Percentiles rank a stretch among this genome's conserved stretches.
Conservation (phyloP, 2,329 filamentous ascomycete genomes). For the Metarhizium sp. region DNA sequence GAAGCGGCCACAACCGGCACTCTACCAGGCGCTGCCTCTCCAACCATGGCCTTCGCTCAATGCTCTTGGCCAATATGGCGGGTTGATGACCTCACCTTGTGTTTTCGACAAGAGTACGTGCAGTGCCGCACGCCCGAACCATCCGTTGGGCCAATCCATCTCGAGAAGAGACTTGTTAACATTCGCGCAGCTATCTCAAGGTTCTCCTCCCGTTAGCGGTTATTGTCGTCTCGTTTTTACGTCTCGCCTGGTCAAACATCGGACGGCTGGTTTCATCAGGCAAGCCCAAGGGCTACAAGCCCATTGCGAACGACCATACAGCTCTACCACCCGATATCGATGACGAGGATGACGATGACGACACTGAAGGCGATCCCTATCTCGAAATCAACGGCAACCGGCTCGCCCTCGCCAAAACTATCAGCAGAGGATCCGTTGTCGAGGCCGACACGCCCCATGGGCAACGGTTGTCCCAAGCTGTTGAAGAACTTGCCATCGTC, state of each 20-base stretch:
- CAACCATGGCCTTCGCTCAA: conserved; percentile 38
- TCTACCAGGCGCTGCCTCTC: conserved; percentile 8
- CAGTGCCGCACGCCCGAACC: conserved; percentile 2
- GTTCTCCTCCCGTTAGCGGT: conserved; percentile 68
- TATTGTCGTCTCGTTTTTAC: conserved; percentile 59
- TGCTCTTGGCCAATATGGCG: conserved; percentile 52
- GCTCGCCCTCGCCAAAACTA: conserved; percentile 48
- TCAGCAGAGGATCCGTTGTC: conserved; percentile 54
- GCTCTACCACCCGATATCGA: conserved; percentile 38
- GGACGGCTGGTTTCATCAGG: conserved; percentile 43
- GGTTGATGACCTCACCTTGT: conserved; percentile 53
- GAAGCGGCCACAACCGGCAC: neutral
- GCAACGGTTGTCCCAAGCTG: conserved; percentile 57
- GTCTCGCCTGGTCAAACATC: conserved; percentile 51
- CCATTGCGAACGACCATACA: conserved; percentile 40
- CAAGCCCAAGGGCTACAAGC: conserved; percentile 45
- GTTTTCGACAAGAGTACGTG: conserved; percentile 59
- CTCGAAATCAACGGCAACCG: conserved; percentile 49
- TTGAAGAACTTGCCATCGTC: conserved; percentile 68
- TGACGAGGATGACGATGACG: conserved; percentile 15
- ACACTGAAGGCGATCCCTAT: conserved; percentile 32
- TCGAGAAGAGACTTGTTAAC: neutral
- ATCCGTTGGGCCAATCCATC: neutral
- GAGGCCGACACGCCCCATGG: conserved; percentile 68
- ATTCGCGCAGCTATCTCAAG: conserved; percentile 35